Evolutionary conservation across 2,329 filamentous ascomycete genomes (phyloP), one percentile per base, ranked within the genome.

Genomic region (Penicillium vulpinum): DNA sequence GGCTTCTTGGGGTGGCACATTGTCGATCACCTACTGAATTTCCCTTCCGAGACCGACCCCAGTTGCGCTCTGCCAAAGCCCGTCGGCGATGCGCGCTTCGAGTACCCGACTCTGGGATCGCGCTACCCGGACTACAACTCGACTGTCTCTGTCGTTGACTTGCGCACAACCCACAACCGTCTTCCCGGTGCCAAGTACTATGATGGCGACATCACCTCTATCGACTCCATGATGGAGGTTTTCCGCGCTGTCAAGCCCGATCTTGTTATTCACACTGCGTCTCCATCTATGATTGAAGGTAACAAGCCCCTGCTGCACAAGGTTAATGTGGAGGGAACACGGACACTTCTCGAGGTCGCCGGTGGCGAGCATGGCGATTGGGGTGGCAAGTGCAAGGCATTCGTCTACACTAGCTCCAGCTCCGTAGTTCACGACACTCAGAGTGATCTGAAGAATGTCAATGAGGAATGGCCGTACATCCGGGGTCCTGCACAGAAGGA

Each of bases 321-420:
- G 73, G 89, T 97, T 71, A 99, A 97, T 73, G 88, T 96, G 51
- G 88, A 91, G 50, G 93, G 93, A 50, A 97, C 94, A 15, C 81
- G 81, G 62, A 87, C 88, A 63, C 83, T 97, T 47, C 59, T 80
- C 15, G 71, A 80, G 51, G 79, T 97, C 53, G 85, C 88, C 35
- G 90, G 90, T 16, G 89, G 89, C 66, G 83, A 84, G 69, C 80
- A 84, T 63, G 83, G 75, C 16, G 73, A 83, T 36, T 87, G 84
- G 60, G 91, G 93, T 55, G 74, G 76, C 51, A 73, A 75, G 54
- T 78, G 78, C 68, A 90, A 87, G 76, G 90, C 85, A 0, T 86
- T 97, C 62, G 90, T 97, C 45, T 96, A 93, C 77, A 97, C 93
- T 18, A 94, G 90, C 74, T 94, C 89, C 52, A 89, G 90, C 51